Conservation (phyloP, 257 asterid genomes). For the Parsonsia alboflavescens region DNA sequence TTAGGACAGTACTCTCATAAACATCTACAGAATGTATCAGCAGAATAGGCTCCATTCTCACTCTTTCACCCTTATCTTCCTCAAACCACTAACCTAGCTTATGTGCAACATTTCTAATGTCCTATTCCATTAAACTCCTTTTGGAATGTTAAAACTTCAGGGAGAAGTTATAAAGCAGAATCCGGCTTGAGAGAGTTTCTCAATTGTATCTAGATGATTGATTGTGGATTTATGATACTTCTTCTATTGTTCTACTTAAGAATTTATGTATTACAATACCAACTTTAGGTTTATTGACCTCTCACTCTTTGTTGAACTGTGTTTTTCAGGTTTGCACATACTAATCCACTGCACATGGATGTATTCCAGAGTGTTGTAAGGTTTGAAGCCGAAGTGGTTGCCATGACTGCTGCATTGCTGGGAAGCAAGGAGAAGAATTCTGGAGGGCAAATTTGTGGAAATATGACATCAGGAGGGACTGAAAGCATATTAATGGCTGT, state of each 20-base stretch:
- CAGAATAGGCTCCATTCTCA: no score
- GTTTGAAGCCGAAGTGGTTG: constrained; percentile 92
- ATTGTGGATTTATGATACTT: background rate
- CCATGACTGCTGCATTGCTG: constrained; percentile 90
- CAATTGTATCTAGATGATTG: background rate
- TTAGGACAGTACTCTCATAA: background rate
- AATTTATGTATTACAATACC: background rate
- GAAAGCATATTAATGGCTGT: constrained; percentile 93
- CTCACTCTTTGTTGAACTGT: constrained; percentile 8
- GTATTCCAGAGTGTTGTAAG: constrained; percentile 88
- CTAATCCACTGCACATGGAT: constrained; percentile 92
- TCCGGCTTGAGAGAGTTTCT: background rate
- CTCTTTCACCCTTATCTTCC: no score
- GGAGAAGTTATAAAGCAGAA: background rate
- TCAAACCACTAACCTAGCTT: background rate
- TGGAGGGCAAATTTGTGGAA: constrained; percentile 91
- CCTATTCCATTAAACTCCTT: background rate
- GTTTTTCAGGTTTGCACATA: constrained; percentile 84
- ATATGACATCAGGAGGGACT: constrained; percentile 99
- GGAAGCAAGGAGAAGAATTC: constrained; percentile 80
- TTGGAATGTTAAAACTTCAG: background rate
- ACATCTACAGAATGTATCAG: background rate
- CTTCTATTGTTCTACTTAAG: background rate
- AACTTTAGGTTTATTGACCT: background rate
- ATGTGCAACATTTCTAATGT: background rate